These are phyloP conservation scores for Peniophora sp. DNA, from an alignment of 1,284 basidiomycete species.

Conservation along the genomic window DNA sequence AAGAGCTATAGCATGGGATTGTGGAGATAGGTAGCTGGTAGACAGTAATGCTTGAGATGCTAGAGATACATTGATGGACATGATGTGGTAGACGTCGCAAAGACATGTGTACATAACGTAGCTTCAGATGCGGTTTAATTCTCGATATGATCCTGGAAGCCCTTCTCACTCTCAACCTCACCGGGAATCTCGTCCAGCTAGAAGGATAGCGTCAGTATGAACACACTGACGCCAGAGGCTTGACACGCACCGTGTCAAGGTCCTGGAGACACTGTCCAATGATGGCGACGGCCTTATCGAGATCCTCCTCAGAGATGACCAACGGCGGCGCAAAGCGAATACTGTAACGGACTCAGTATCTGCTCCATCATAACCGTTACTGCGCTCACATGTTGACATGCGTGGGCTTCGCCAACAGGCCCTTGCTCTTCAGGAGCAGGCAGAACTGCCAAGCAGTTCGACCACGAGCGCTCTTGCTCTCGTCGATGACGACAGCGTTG, in stretches of 20 bases:
- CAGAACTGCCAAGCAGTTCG: slow-evolving; percentile 96
- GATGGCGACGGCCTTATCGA: slow-evolving; percentile 68
- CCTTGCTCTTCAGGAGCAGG: slow-evolving; percentile 84
- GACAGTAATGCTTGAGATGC: no score
- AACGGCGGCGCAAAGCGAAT: slow-evolving; percentile 95
- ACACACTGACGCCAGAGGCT: slow-evolving; percentile 6
- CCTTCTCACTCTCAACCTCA: slow-evolving; percentile 53
- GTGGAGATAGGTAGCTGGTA: no score
- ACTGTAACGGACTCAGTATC: slow-evolving; percentile 29
- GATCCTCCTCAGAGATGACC: slow-evolving; percentile 83
- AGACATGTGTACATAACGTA: no score
- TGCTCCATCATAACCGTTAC: no score
- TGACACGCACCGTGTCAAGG: slow-evolving; percentile 62
- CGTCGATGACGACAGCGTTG: slow-evolving; percentile 94
- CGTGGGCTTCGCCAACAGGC: slow-evolving; percentile 92
- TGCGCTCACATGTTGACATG: slow-evolving; percentile 91
- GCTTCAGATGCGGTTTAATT: slow-evolving; percentile 19
- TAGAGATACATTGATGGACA: no score
- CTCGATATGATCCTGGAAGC: slow-evolving; percentile 34
- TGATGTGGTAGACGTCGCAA: no score
- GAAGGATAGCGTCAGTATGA: slow-evolving; percentile 3
- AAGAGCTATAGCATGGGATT: no score
- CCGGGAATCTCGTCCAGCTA: slow-evolving; percentile 69
- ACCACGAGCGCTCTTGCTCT: slow-evolving; percentile 66
- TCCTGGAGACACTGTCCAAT: slow-evolving; percentile 76